These are phyloP conservation scores for Penstemon newberryi DNA, from an alignment of 257 asterid species.

Conservation along the genomic window DNA sequence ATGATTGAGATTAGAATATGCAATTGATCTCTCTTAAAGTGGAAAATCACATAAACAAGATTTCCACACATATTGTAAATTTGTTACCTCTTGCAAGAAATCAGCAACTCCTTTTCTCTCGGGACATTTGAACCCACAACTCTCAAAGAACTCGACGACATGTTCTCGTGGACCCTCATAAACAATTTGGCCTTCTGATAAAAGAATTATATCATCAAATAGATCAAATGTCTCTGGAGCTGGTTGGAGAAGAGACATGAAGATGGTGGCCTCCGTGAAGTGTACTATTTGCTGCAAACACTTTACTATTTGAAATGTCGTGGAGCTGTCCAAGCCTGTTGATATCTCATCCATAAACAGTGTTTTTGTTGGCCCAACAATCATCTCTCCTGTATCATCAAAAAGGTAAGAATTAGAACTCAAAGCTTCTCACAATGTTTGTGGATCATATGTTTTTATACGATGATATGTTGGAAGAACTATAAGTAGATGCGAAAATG, in stretches of 20 bases:
- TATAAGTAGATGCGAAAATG: neutral
- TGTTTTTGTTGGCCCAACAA: conserved; percentile 66
- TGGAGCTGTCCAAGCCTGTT: conserved; percentile 76
- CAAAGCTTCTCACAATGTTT: neutral
- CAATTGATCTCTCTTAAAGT: too few relatives aligned
- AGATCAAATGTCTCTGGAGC: conserved; percentile 78
- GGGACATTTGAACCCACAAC: conserved; percentile 72
- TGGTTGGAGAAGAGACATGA: conserved; percentile 84
- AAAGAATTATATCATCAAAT: conserved; percentile 61
- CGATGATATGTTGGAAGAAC: neutral
- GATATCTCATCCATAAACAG: conserved; percentile 81
- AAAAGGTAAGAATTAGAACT: neutral
- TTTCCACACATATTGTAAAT: too few relatives aligned
- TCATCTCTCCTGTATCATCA: conserved; percentile 59
- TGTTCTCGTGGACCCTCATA: conserved; percentile 65
- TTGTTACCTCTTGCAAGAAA: conserved; percentile 54
- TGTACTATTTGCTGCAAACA: conserved; percentile 71
- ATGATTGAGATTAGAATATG: too few relatives aligned
- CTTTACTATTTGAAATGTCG: conserved; percentile 69
- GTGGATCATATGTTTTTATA: neutral
- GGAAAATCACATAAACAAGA: too few relatives aligned
- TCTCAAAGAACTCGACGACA: conserved; percentile 56
- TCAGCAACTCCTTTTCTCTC: conserved; percentile 70
- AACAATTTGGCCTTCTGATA: conserved; percentile 70
- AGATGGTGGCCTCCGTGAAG: conserved; percentile 58